Percentiles rank a stretch among this genome's conserved stretches.
phyloP scores from a whole-genome alignment of 139 green algal genomes.

The Closterium sp. region DNA sequence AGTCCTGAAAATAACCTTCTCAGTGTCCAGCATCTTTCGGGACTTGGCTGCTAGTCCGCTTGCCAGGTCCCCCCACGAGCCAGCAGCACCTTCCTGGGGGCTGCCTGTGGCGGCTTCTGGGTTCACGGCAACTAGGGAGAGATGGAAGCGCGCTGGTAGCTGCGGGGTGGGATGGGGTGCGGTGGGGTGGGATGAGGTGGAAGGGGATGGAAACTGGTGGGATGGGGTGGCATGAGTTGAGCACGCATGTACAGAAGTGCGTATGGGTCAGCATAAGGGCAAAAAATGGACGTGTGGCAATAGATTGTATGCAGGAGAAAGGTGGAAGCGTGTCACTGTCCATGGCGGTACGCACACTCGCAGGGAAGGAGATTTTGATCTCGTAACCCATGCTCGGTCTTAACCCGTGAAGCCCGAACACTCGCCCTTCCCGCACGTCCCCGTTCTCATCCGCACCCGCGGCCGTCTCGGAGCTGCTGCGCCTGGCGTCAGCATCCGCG shows the following conservation, averaged over 20 bases:
- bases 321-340: no score
- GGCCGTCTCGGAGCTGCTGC: background rate
- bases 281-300: background rate
- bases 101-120: background rate
- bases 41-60: background rate
- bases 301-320: no score
- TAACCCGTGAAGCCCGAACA: background rate
- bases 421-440: background rate
- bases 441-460: background rate
- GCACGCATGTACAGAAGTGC: background rate
- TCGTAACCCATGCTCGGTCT: background rate
- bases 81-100: background rate
- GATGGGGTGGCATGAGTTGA: background rate
- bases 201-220: background rate
- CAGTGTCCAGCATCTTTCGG: background rate
- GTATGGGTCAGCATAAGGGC: background rate
- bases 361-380: background rate
- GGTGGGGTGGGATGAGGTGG: background rate
- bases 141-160: background rate
- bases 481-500: no score
- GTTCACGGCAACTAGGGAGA: background rate
- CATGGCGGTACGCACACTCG: background rate
- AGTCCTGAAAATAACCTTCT: background rate
- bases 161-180: background rate
- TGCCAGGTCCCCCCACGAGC: background rate